Conservation (phyloP, 371 early-diverging fungal genomes). For the Rhizomucor pusillus region DNA sequence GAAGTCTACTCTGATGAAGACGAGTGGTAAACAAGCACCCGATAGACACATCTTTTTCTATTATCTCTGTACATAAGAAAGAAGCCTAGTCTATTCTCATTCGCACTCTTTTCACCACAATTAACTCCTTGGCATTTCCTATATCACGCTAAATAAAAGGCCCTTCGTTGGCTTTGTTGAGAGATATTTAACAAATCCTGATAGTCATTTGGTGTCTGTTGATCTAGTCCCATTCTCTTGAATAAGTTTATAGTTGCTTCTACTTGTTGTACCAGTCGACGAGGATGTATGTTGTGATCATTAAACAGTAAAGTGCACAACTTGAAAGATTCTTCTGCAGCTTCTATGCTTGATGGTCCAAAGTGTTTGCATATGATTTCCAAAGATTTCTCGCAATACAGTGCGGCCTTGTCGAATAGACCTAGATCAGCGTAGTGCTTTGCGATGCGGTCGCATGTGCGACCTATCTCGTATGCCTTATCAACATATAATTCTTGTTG, state of each 20-base stretch:
- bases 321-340: conserved; percentile 35
- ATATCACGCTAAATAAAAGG: too few species aligned
- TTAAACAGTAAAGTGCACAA: conserved; percentile 11
- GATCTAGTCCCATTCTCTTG: conserved; percentile 1
- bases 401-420: conserved; percentile 9
- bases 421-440: conserved; percentile 10
- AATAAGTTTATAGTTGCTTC: neutral
- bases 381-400: conserved; percentile 18
- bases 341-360: conserved; percentile 27
- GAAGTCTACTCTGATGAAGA: conserved; percentile 49
- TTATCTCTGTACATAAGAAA: conserved; percentile 2
- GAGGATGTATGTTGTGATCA: neutral
- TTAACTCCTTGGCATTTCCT: too few species aligned
- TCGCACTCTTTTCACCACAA: too few species aligned
- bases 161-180: neutral
- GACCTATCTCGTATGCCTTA: conserved; percentile 15
- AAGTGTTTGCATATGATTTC: conserved; percentile 14
- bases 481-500: conserved; percentile 12
- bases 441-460: conserved; percentile 15
- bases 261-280: neutral
- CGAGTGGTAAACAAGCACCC: conserved; percentile 24
- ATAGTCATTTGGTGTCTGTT: neutral
- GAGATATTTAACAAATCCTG: neutral
- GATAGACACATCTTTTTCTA: conserved; percentile 3
- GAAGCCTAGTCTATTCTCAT: neutral